These are phyloP conservation scores for Eleusine coracana DNA, from an alignment of 176 grass and related monocot genomes.

Conservation along the genomic window DNA sequence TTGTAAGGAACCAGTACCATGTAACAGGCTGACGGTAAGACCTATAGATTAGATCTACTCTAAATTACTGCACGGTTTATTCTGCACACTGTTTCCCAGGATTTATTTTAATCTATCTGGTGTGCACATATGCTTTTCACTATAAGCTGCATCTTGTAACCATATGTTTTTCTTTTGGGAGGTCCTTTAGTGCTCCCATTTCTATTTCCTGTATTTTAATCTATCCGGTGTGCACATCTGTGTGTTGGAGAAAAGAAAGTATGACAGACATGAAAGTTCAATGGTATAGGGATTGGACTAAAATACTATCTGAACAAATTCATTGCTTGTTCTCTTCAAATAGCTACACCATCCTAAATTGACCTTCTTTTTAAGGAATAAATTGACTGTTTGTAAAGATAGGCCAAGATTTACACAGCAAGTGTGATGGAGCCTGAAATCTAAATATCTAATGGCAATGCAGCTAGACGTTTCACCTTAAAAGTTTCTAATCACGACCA, in stretches of 20 bases:
- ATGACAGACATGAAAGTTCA: background rate
- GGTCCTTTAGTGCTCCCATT: too few species aligned
- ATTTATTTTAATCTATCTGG: constrained; percentile 14
- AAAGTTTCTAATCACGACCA: constrained; percentile 1
- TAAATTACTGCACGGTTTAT: constrained; percentile 9
- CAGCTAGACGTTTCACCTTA: too few species aligned
- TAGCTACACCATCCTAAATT: background rate
- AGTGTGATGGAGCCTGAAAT: constrained; percentile 5
- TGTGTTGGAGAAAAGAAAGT: background rate
- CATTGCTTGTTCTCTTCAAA: background rate
- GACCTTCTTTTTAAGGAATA: background rate
- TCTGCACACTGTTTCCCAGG: constrained; percentile 12
- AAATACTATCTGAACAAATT: background rate
- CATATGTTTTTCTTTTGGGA: background rate
- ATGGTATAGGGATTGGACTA: background rate
- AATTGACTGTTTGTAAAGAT: background rate
- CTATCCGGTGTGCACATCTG: too few species aligned
- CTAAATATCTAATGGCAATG: too few species aligned
- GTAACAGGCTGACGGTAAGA: background rate
- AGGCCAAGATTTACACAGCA: constrained; percentile 10
- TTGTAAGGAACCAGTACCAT: background rate
- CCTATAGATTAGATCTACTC: constrained; percentile 3
- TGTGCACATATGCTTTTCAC: background rate
- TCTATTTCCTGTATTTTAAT: too few species aligned
- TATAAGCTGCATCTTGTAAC: background rate